These are phyloP conservation scores for Carex parvula DNA, from an alignment of 176 grass and related monocot genomes.

Conservation along the genomic window DNA sequence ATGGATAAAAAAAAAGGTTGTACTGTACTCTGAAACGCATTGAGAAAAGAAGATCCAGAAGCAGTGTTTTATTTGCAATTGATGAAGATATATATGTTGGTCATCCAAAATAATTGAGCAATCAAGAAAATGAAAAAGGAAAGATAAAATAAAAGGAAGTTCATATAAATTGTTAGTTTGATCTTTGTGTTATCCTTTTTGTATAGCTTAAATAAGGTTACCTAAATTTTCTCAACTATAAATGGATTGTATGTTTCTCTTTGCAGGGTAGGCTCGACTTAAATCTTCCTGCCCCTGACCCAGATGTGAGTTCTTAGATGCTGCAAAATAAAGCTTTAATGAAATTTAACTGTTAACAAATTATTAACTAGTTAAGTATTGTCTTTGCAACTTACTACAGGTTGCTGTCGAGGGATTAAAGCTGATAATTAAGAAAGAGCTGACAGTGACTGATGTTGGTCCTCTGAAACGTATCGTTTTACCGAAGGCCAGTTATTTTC, in stretches of 20 bases:
- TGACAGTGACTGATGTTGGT: conserved; percentile 75
- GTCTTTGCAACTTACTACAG: conserved; percentile 39
- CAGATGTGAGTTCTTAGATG: conserved; percentile 63
- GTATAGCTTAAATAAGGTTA: background rate
- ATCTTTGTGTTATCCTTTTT: background rate
- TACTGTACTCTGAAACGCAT: background rate
- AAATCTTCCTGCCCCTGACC: conserved; percentile 54
- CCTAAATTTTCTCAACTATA: background rate
- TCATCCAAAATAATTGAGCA: background rate
- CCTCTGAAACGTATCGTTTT: conserved; percentile 86
- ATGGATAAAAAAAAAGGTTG: background rate
- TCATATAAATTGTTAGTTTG: background rate
- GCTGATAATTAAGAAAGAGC: conserved; percentile 82
- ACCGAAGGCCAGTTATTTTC: conserved; percentile 63
- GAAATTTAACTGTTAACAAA: background rate
- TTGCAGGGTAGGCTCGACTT: conserved; percentile 68
- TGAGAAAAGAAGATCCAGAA: background rate
- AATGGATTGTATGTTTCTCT: conserved; percentile 13
- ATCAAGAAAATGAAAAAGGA: background rate
- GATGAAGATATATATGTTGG: background rate
- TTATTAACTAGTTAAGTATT: background rate
- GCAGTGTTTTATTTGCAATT: background rate
- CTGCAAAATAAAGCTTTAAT: background rate
- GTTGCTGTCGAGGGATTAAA: conserved; percentile 58
- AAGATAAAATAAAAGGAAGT: background rate